Percentiles rank a stretch among this genome's conserved stretches.
Evolutionary conservation across 305 asterid genomes (phyloP).

Genomic region (Euphrasia arctica): DNA sequence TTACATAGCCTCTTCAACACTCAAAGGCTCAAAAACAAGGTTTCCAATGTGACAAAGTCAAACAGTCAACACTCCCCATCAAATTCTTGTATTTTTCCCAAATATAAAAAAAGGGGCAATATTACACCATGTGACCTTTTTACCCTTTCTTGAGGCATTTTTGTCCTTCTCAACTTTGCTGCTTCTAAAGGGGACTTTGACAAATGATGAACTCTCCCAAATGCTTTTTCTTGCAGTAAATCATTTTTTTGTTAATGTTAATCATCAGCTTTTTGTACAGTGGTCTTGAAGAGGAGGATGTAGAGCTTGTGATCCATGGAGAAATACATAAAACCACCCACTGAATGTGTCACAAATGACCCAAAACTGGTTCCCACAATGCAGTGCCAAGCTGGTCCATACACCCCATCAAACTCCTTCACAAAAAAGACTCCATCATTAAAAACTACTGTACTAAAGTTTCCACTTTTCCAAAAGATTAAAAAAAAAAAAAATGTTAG

Average conservation of each 20-base stretch:
- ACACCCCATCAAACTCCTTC: slow-evolving; percentile 93
- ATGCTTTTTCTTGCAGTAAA: slow-evolving; percentile 18
- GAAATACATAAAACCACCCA: slow-evolving; percentile 87
- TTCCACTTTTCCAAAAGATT: too few relatives aligned
- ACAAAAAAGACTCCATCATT: slow-evolving; percentile 17
- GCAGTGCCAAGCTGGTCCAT: slow-evolving; percentile 98
- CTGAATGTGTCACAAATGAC: slow-evolving; percentile 89
- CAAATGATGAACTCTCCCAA: slow-evolving; percentile 22
- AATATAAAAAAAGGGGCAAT: slow-evolving; percentile 2
- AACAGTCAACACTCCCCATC: slow-evolving; percentile 18
- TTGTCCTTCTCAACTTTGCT: slow-evolving; percentile 2
- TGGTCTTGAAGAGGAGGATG: slow-evolving; percentile 78
- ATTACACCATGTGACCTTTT: slow-evolving; percentile 24
- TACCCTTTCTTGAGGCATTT: neutral
- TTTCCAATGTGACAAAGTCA: neutral
- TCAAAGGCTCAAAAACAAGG: slow-evolving; percentile 10
- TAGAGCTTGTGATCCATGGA: slow-evolving; percentile 87
- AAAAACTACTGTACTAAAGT: neutral
- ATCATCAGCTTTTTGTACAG: slow-evolving; percentile 67
- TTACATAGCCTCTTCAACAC: slow-evolving; percentile 1
- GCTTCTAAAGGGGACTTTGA: slow-evolving; percentile 9
- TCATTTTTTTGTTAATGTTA: neutral
- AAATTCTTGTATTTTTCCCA: slow-evolving; percentile 18
- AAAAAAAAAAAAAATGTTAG: too few relatives aligned
- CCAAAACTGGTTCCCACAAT: slow-evolving; percentile 94